phyloP scores from a whole-genome alignment of 331 rosid species.

The Malus hybrid region DNA sequence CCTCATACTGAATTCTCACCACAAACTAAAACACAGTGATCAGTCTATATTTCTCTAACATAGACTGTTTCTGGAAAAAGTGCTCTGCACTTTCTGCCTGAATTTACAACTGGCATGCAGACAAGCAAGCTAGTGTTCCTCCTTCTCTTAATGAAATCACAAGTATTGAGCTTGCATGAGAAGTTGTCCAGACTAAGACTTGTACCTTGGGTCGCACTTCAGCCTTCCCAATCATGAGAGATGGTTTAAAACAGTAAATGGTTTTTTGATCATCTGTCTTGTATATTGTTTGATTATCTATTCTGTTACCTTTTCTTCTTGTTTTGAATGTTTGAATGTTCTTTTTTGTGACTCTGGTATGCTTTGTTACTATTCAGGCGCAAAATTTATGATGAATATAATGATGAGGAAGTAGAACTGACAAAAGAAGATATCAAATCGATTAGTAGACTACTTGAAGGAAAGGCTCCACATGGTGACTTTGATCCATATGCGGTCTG shows the following conservation, averaged over 20 bases:
- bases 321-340: not conserved
- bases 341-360: not conserved
- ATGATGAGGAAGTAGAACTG: conserved; percentile 71
- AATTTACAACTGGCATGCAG: not conserved
- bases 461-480: conserved; percentile 75
- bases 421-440: conserved; percentile 59
- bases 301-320: not conserved
- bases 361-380: conserved; percentile 42
- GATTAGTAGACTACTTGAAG: conserved; percentile 51
- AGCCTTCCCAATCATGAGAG: no score
- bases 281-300: not conserved
- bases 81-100: not conserved
- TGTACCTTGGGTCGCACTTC: no score
- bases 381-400: conserved; percentile 67
- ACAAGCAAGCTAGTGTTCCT: not conserved
- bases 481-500: conserved; percentile 77
- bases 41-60: no score
- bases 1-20: no score
- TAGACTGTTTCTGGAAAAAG: not conserved
- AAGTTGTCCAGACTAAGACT: no score
- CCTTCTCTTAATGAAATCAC: not conserved
- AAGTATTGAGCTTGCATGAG: no score
- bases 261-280: not conserved
- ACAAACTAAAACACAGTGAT: no score
- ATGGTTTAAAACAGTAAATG: no score